These are phyloP conservation scores for Petrea volubilis DNA, from an alignment of 257 asterid genomes.

Conservation along the genomic window DNA sequence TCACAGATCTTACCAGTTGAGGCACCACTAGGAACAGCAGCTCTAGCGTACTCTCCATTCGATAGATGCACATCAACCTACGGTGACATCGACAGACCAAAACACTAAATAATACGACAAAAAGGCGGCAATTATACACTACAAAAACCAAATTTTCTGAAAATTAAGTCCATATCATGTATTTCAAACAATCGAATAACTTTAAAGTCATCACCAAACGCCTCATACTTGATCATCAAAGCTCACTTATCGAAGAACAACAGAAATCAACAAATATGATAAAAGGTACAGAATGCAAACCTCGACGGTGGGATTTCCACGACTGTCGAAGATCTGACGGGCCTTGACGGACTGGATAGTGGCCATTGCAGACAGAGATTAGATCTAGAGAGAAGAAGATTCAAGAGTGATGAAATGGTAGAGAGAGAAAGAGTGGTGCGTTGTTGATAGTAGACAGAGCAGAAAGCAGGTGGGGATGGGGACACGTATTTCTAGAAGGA, in stretches of 20 bases:
- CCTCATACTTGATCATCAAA: background rate
- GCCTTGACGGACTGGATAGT: slow-evolving; percentile 62
- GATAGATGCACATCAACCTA: slow-evolving; percentile 74
- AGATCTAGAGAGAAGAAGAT: slow-evolving; percentile 15
- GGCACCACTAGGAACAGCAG: slow-evolving; percentile 96
- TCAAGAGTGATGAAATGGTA: background rate
- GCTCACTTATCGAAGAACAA: background rate
- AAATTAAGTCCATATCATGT: background rate
- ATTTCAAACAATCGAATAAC: slow-evolving; percentile 1
- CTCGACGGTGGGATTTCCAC: slow-evolving; percentile 90
- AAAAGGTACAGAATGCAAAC: slow-evolving; percentile 29
- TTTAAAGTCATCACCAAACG: background rate
- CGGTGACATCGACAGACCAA: background rate
- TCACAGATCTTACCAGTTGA: slow-evolving; percentile 70
- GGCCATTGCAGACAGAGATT: slow-evolving; percentile 41
- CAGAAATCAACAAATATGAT: background rate
- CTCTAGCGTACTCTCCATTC: slow-evolving; percentile 63
- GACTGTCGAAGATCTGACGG: slow-evolving; percentile 91
- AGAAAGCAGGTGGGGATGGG: background rate
- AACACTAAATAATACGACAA: background rate
- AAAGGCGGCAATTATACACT: background rate
- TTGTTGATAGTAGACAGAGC: background rate
- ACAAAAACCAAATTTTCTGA: background rate
- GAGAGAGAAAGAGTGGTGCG: background rate
- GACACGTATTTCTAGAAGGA: slow-evolving; percentile 33